These are phyloP conservation scores for Hordeum vulgare DNA, from an alignment of 176 grass and related monocot genomes.

Conservation along the genomic window DNA sequence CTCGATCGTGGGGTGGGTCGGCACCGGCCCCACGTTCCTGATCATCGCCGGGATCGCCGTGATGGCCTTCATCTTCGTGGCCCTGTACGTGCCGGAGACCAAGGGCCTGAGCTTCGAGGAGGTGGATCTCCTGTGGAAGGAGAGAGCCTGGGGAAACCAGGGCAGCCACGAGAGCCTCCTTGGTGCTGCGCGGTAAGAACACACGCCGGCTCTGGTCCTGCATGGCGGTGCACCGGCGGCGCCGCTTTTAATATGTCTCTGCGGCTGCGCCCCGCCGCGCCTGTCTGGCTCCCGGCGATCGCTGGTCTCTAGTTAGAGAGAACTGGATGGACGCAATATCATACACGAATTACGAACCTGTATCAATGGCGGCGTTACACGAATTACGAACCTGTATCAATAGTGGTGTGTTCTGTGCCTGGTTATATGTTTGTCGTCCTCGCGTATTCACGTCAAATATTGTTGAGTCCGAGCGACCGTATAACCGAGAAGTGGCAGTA, in stretches of 20 bases:
- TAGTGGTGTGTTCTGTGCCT: neutral
- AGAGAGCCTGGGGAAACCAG: slow-evolving; percentile 47
- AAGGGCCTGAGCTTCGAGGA: slow-evolving; percentile 85
- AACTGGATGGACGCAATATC: neutral
- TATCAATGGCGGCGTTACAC: neutral
- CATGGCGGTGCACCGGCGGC: neutral
- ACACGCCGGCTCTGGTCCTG: neutral
- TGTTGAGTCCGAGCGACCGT: neutral
- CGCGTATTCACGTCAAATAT: neutral
- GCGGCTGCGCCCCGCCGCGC: neutral
- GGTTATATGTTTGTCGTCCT: neutral
- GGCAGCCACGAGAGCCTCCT: slow-evolving; percentile 38
- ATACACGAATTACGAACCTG: neutral
- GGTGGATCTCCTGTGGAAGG: slow-evolving; percentile 75
- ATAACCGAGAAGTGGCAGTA: neutral
- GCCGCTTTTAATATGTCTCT: slow-evolving; percentile 9
- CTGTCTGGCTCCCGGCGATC: neutral
- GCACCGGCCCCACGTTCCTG: slow-evolving; percentile 65
- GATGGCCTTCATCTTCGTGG: slow-evolving; percentile 72
- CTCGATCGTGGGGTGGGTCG: slow-evolving; percentile 54
- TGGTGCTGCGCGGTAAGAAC: slow-evolving; percentile 20
- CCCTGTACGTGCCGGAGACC: slow-evolving; percentile 63
- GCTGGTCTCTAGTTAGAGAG: neutral
- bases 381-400: neutral
- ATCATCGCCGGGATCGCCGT: slow-evolving; percentile 60